Evolutionary conservation across 345 rosid species (phyloP).

Genomic region (Noccaea caerulescens): DNA sequence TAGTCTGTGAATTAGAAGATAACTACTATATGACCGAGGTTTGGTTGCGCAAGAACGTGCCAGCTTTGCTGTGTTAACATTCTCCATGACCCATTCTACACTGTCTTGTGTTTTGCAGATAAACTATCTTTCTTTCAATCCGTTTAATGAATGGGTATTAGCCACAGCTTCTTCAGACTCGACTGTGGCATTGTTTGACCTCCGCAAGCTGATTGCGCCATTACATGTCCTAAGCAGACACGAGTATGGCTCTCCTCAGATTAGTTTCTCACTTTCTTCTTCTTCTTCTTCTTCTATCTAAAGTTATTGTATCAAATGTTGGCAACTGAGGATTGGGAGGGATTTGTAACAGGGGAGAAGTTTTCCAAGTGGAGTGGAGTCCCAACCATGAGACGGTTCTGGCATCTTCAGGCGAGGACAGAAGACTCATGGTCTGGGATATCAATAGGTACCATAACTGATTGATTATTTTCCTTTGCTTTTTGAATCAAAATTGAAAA

Average conservation of each 20-base stretch:
- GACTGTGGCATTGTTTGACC: constrained; percentile 75
- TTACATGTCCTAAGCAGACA: constrained; percentile 75
- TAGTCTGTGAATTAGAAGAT: not conserved
- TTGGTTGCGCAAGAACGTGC: not conserved
- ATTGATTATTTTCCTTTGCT: not conserved
- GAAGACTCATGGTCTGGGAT: constrained; percentile 94
- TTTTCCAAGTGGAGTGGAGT: constrained; percentile 95
- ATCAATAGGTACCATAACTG: constrained; percentile 67
- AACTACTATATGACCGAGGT: not conserved
- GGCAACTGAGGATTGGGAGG: not conserved
- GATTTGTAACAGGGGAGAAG: constrained; percentile 67
- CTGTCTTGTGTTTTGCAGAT: constrained; percentile 48
- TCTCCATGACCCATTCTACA: not conserved
- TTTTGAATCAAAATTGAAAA: constrained; percentile 1
- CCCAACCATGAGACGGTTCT: constrained; percentile 87
- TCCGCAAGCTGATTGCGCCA: constrained; percentile 68
- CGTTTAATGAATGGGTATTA: constrained; percentile 76
- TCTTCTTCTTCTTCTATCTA: not conserved
- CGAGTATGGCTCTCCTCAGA: constrained; percentile 50
- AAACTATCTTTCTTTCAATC: constrained; percentile 80
- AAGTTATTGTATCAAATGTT: not conserved
- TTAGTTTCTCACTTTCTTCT: constrained; percentile 4
- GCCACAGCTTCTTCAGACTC: constrained; percentile 92
- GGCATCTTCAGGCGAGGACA: constrained; percentile 88
- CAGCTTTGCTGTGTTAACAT: not conserved